Evolutionary conservation across 495 filamentous ascomycete species (phyloP), one percentile per base, ranked within the genome.

Genomic region (Aspergillus asperescens): DNA sequence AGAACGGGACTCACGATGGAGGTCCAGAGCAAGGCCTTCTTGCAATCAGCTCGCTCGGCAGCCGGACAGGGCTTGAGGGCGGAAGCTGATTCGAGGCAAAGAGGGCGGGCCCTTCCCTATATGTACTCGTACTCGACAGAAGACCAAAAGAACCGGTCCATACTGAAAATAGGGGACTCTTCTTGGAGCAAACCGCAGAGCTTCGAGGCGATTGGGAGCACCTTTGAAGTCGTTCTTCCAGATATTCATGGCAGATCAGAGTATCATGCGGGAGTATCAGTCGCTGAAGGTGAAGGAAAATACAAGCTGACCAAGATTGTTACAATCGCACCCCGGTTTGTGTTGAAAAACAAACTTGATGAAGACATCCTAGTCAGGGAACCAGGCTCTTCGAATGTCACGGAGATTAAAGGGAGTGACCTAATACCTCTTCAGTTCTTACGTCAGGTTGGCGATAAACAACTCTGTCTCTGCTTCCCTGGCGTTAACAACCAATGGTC

Each of bases 401-500:
- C 90, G 68, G 80, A 81, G 4, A 68, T 96, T 22, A 88, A 87
- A 62, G 77, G 79, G 16, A 85, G 87, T 8, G 81, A 88, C 16
- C 75, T 95, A 22, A 76, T 89, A 32, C 90, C 94, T 32, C 73
- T 98, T 29, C 84, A 95, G 54, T 97, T 89, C 74, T 74, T 97
- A 44, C 86, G 90, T 42, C 83, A 85, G 59, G 78, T 79, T 9
- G 76, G 80, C 5, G 81, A 85, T 44, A 96, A 96, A 66, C 93
- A 97, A 67, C 76, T 98, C 15, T 92, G 87, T 45, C 71, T 98
- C 8, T 94, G 92, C 70, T 96, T 92, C 70, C 88, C 93, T 0
- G 94, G 93, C 0, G 81, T 95, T 32, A 95, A 94, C 75, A 95
- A 96, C 67, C 87, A 92, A 65, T 98, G 94, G 94, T 95, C 94